These are phyloP conservation scores for Chalciporus piperatus DNA, from an alignment of 768 basidiomycete species.

Conservation along the genomic window DNA sequence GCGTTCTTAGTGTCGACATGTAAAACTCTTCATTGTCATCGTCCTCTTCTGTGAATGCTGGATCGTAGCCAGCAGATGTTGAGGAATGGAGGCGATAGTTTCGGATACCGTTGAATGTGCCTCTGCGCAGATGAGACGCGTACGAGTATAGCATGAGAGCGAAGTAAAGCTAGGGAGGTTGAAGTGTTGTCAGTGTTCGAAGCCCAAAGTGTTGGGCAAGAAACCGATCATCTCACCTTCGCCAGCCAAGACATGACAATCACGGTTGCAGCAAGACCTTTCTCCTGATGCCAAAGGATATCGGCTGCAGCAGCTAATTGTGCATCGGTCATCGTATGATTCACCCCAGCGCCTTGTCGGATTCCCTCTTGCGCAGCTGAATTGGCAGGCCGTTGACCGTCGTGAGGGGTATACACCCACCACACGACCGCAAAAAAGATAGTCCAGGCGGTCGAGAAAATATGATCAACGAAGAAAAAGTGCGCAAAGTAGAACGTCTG, in stretches of 20 bases:
- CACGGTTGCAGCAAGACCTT: constrained; percentile 72
- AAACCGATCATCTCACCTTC: constrained; percentile 65
- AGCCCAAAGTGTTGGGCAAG: no score
- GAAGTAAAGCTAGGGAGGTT: constrained; percentile 84
- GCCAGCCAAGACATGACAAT: constrained; percentile 81
- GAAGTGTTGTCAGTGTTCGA: constrained; percentile 4
- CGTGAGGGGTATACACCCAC: constrained; percentile 92
- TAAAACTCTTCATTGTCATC: constrained; percentile 69
- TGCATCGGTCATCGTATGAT: constrained; percentile 55
- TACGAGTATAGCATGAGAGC: constrained; percentile 89
- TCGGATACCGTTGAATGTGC: constrained; percentile 81
- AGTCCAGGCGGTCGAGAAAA: constrained; percentile 90
- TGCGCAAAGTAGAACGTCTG: constrained; percentile 89
- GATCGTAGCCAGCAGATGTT: constrained; percentile 22
- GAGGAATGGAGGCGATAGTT: constrained; percentile 29
- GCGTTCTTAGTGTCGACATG: constrained; percentile 56
- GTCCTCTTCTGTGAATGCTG: constrained; percentile 49
- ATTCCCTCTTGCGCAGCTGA: constrained; percentile 88
- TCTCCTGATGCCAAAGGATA: constrained; percentile 87
- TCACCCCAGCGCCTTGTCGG: constrained; percentile 56
- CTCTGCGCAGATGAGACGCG: constrained; percentile 86
- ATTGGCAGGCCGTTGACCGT: constrained; percentile 76
- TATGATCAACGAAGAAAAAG: constrained; percentile 87
- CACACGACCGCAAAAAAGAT: constrained; percentile 85
- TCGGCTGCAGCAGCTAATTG: constrained; percentile 73